Percentiles rank a stretch among this genome's conserved stretches.
Conservation (phyloP, 495 filamentous ascomycete species). For the Aspergillus campestris region DNA sequence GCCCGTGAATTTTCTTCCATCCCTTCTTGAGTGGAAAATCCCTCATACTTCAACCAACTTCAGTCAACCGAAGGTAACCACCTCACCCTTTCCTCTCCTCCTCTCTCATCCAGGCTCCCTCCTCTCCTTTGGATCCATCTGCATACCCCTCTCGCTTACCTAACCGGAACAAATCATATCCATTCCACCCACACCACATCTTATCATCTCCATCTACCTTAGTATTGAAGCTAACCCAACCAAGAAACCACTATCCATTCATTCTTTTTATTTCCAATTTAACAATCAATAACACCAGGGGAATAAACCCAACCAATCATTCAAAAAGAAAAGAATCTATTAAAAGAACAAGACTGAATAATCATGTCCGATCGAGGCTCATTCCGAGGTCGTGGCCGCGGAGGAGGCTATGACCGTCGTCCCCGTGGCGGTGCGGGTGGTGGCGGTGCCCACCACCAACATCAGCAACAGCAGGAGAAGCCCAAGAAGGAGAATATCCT, state of each 20-base stretch:
- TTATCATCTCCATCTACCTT: too few species aligned
- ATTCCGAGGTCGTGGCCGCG: constrained; percentile 49
- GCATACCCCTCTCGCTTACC: too few species aligned
- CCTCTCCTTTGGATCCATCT: not conserved
- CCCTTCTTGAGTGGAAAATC: constrained; percentile 12
- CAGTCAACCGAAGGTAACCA: not conserved
- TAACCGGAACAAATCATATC: too few species aligned
- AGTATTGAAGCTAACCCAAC: too few species aligned
- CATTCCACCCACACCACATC: too few species aligned
- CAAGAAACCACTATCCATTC: too few species aligned
- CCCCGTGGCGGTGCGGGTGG: constrained; percentile 43
- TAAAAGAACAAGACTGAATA: not conserved
- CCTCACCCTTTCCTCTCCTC: not conserved
- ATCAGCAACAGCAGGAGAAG: constrained; percentile 53
- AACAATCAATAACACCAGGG: too few species aligned
- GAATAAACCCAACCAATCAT: too few species aligned
- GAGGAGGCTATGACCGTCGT: constrained; percentile 30
- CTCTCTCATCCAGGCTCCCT: constrained; percentile 5
- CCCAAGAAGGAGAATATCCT: constrained; percentile 98
- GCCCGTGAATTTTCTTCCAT: not conserved
- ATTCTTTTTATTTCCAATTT: too few species aligned
- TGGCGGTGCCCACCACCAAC: constrained; percentile 22
- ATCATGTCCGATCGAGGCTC: constrained; percentile 62
- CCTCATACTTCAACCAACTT: constrained; percentile 13
- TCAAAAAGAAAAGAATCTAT: not conserved